Base-by-base conservation (phyloP, 1,284 basidiomycete species). In the Sporisorium iseilematis-ciliati region DNA sequence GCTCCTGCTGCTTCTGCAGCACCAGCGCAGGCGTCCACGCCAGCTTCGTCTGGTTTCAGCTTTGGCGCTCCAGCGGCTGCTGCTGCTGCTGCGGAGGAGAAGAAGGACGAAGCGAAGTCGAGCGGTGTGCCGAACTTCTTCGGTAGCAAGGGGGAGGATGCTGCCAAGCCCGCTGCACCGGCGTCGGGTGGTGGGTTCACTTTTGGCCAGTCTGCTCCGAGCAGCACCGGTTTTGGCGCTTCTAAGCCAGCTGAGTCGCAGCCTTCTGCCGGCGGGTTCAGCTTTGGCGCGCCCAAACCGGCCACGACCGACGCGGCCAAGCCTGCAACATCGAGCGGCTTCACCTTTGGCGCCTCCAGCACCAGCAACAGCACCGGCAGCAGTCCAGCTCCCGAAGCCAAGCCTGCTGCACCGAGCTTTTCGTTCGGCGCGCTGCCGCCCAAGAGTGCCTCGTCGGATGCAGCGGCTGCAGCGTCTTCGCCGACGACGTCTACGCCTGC, bases 71-170 rank as follows among this genome's bases (percentile, higher is more conserved):
- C 65, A n/a, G n/a, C 71, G 20, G 26, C 48, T 0, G 33, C 38
- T 10, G 45, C 31, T 16, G n/a, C 71, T 20, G 26, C 48, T 0
- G 33, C 38, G 6, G 45, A 25, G 7, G 64, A 62, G 46, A 70
- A 65, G 62, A 71, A 71, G 29, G 68, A 50, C 18, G 68, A 71
- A 10, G 53, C 65, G 10, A 49, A 48, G 49, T 14, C 59, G 21
- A 40, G 64, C 55, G 50, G 60, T 21, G 55, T 75, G 41, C 57
- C 75, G 2, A 68, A 67, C 56, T 74, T 77, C 43, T 75, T 78
- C 41, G 77, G 77, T 12, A 54, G 57, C 10, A 69, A 73, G 14
- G 61, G 61, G 20, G 60, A 65, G 7, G 56, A 40, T 38, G 46
- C 70, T 43, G 18, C 64, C n/a, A 59, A 68, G 52, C 60, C 52